Base-by-base conservation (phyloP, 106 monocot species). In the Narthecium ossifragum region DNA sequence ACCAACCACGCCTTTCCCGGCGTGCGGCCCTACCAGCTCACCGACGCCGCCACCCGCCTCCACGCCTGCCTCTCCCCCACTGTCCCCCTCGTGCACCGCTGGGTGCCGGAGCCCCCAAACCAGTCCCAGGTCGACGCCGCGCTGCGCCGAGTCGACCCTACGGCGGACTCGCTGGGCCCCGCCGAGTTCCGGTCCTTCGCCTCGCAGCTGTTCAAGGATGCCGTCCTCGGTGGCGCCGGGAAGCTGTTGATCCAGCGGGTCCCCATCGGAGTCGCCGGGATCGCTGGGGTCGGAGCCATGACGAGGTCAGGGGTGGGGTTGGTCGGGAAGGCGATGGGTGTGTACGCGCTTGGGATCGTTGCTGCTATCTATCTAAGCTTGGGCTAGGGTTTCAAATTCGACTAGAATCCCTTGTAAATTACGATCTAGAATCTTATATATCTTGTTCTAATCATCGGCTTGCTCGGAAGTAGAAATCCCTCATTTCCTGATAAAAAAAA, bases 281-380 rank as follows among this genome's bases (percentile, higher is more conserved):
- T 80, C 43, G 67, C 59, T 46, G 80, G 75, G 57, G 38, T 63
- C 18, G 76, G 76, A 59, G 13, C 60, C 56, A 77, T 46, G 26
- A 52, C 63, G 48, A 55, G 54, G 15, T 46, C 67, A 8, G 77
- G 69, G 32, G 46, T 25, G 38, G 55, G 27, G 34, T 27, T 77
- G 31, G 73, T 85, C 2, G 73, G 70, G 62, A 70, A 54, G 63
- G 57, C 65, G 31, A 62, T 80, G 31, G 77, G 59, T 11, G 62
- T 68, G 15, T 85, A 85, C 59, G 70, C 80, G 32, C 59, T 55
- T 31, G 85, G 73, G 23, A 51, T 78, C 13, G 77, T 62, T 36
- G 73, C 71, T n/a, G 61, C 77, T 25, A 74, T 81, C 34, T 80
- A 73, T 40, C 43, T 79, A 1, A 62, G 72, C 49, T 47, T 78